Base-by-base conservation (phyloP, 495 filamentous ascomycete genomes). In the Viridothelium virens region DNA sequence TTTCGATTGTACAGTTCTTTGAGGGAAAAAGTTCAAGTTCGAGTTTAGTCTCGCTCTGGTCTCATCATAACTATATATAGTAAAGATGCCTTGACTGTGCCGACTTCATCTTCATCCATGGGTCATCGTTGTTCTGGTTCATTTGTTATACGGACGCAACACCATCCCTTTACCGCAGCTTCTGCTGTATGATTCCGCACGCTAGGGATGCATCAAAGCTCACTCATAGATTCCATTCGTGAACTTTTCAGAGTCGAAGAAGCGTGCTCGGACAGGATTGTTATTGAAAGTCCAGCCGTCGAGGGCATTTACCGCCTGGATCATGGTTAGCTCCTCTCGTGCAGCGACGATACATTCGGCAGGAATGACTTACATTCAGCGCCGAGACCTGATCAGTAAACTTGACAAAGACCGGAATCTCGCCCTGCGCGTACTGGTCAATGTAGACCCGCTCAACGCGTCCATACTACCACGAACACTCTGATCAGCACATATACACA, bases 261-360 rank as follows among this genome's bases (percentile, higher is more conserved):
- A 96, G 63, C 80, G 82, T 2, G 92, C 91, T 16, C 79, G 75
- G 65, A 97, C 93, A 12, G 80, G 79, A 69, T 95, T 95, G 0
- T 90, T 92, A 69, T 91, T 92, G 75, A 96, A 97, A 36, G 88
- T 83, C 53, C 90, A 84, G 36, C 89, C 90, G 71, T 95, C 85
- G 9, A 93, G 83, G 10, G 87, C 91, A 75, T 96, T 93, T 46
- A 96, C 91, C 56, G 92, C 92, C 89, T 93, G 69, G 3, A 25
- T 47, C 53, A 9, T 14, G 10, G n/a, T 59, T 59, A 59, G 53
- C 53, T 59, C 18, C 48, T 53, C 25, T 18, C 16, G 12, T 18
- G 25, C 48, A 53, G n/a, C 14, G 5, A 5, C 25, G 14, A 7
- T 2, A 64, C 37, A 56, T 64, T 25, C 39, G 0, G 25, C 64